A percentile compares a stretch with the other conserved stretches of the same genome.
Conservation (phyloP, 2,329 filamentous ascomycete genomes). For the Chrysosporium queenslandicum region DNA sequence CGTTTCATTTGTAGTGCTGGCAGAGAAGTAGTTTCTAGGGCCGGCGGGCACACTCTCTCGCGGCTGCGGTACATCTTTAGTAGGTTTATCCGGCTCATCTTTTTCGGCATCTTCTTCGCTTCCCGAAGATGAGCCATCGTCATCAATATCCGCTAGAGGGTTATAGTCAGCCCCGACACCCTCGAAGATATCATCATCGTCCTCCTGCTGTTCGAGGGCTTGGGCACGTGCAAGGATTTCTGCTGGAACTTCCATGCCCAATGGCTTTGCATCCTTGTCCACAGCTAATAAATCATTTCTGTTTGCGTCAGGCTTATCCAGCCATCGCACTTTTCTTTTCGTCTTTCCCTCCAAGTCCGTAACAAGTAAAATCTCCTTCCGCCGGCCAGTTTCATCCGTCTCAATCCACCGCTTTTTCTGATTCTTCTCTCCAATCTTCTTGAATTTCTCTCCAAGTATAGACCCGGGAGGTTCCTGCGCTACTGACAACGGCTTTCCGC, state of each 20-base stretch:
- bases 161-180: slow-evolving; percentile 52
- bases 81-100: slow-evolving; percentile 11
- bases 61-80: not conserved
- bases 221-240: slow-evolving; percentile 31
- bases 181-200: slow-evolving; percentile 55
- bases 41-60: not conserved
- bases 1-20: slow-evolving; percentile 20
- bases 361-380: slow-evolving; percentile 49
- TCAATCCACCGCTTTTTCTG: slow-evolving; percentile 47
- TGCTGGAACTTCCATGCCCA: slow-evolving; percentile 43
- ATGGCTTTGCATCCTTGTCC: slow-evolving; percentile 38
- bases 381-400: slow-evolving; percentile 42
- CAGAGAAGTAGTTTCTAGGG: slow-evolving; percentile 42
- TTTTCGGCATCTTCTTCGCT: slow-evolving; percentile 33
- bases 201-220: slow-evolving; percentile 35
- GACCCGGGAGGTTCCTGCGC: slow-evolving; percentile 36
- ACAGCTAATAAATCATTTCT: slow-evolving; percentile 33
- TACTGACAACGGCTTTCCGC: slow-evolving; percentile 31
- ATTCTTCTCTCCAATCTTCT: slow-evolving; percentile 41
- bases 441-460: slow-evolving; percentile 46
- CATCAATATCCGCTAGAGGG: slow-evolving; percentile 47
- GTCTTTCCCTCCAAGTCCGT: slow-evolving; percentile 51
- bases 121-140: slow-evolving; percentile 35
- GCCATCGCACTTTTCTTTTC: slow-evolving; percentile 52
- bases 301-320: slow-evolving; percentile 31